Percentiles rank a stretch among this genome's conserved stretches.
Evolutionary conservation across 2,329 filamentous ascomycete genomes (phyloP).

Genomic region (Trichocomaceae sp.): DNA sequence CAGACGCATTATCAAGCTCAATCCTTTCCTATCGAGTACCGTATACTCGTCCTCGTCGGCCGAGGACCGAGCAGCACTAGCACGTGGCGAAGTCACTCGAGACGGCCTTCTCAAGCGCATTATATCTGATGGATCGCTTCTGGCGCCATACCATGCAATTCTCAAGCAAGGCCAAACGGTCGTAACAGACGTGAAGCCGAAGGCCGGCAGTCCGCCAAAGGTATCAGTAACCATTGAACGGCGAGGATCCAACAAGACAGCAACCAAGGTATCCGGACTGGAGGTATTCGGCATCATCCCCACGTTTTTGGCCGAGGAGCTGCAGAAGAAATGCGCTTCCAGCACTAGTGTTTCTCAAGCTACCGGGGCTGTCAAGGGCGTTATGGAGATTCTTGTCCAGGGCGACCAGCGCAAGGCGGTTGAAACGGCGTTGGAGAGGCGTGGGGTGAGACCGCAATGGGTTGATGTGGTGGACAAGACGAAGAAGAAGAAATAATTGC

Average conservation of each 20-base stretch:
- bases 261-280: conserved; percentile 56
- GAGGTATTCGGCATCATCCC: conserved; percentile 58
- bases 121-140: conserved; percentile 41
- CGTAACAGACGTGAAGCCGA: conserved; percentile 49
- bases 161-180: conserved; percentile 36
- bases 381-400: conserved; percentile 63
- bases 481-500: conserved; percentile 54
- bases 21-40: conserved; percentile 57
- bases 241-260: conserved; percentile 59
- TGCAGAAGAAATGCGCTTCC: conserved; percentile 63
- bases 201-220: conserved; percentile 55
- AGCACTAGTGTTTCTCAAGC: conserved; percentile 58
- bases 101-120: conserved; percentile 57
- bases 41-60: conserved; percentile 48
- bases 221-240: conserved; percentile 56
- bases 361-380: conserved; percentile 55
- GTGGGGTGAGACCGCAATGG: conserved; percentile 55
- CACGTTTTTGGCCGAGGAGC: conserved; percentile 55
- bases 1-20: conserved; percentile 55
- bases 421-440: conserved; percentile 52
- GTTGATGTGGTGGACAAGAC: conserved; percentile 62
- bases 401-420: conserved; percentile 59
- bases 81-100: conserved; percentile 52
- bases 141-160: conserved; percentile 53
- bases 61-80: conserved; percentile 51